Conservation (phyloP, 2,329 filamentous ascomycete genomes). For the Cordyceps cateniannulata region DNA sequence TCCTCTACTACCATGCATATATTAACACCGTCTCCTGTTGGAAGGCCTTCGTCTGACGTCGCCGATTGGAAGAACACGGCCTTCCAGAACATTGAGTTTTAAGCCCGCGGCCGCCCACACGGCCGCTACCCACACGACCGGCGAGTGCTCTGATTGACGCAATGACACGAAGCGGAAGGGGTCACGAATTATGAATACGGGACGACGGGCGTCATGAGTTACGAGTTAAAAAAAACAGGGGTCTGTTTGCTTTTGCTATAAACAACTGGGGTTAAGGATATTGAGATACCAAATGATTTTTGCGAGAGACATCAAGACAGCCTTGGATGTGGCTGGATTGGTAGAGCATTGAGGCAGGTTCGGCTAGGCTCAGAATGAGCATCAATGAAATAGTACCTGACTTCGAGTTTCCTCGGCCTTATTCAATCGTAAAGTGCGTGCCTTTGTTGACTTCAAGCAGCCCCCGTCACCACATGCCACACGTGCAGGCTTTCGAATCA, state of each 20-base stretch:
- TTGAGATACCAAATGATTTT: not conserved
- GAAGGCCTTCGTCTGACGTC: not conserved
- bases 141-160: not conserved
- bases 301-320: not conserved
- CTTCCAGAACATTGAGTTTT: not conserved
- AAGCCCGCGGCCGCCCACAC: too few relatives aligned
- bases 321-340: not conserved
- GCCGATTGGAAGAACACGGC: not conserved
- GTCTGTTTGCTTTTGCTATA: not conserved
- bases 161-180: not conserved
- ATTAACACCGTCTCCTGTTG: not conserved
- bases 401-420: not conserved
- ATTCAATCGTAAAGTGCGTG: too few relatives aligned
- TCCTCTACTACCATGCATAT: not conserved
- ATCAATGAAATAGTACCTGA: not conserved
- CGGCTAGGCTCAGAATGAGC: not conserved
- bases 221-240: not conserved
- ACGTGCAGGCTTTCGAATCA: too few relatives aligned
- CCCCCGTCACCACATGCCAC: too few relatives aligned
- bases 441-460: too few relatives aligned
- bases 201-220: not conserved
- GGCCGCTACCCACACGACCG: too few relatives aligned
- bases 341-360: not conserved
- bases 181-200: not conserved
- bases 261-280: not conserved